These are phyloP conservation scores for Rhodofomes roseus DNA, from an alignment of 1,284 basidiomycete genomes.

Conservation along the genomic window DNA sequence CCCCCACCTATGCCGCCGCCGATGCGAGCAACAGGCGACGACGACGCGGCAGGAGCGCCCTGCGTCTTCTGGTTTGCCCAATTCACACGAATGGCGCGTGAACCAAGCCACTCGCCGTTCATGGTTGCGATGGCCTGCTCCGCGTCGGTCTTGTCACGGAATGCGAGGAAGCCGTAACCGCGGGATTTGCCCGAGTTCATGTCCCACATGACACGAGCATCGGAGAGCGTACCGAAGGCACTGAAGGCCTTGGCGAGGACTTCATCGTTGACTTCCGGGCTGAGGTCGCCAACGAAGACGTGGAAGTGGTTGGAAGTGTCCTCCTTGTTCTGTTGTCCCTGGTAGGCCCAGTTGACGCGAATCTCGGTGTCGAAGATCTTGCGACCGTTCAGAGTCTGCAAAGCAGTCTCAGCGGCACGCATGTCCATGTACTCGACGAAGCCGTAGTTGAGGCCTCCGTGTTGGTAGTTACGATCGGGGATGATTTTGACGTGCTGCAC, in stretches of 20 bases:
- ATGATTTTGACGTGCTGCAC: slow-evolving; percentile 99
- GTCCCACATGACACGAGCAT: slow-evolving; percentile 99
- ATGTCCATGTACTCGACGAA: slow-evolving; percentile 98
- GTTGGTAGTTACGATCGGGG: slow-evolving; percentile 95
- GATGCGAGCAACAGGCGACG: slow-evolving; percentile 25
- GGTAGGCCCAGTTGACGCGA: slow-evolving; percentile 97
- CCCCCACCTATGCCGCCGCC: slow-evolving; percentile 50
- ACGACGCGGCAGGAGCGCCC: slow-evolving; percentile 37
- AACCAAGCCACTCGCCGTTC: slow-evolving; percentile 99
- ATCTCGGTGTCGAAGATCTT: slow-evolving; percentile 99
- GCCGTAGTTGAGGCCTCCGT: slow-evolving; percentile 97
- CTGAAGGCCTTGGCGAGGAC: slow-evolving; percentile 93
- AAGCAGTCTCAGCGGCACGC: slow-evolving; percentile 94
- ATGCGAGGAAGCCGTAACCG: slow-evolving; percentile 91
- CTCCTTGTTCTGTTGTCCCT: slow-evolving; percentile 94
- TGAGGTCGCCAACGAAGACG: slow-evolving; percentile 97
- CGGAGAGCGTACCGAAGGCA: slow-evolving; percentile 91
- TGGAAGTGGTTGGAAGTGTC: slow-evolving; percentile 95
- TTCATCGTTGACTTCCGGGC: slow-evolving; percentile 98
- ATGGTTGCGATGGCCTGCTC: slow-evolving; percentile 97
- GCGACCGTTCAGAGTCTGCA: slow-evolving; percentile 94
- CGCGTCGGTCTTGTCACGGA: slow-evolving; percentile 95
- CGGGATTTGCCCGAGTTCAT: slow-evolving; percentile 98
- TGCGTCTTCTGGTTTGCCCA: slow-evolving; percentile 99
- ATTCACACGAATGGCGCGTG: slow-evolving; percentile 96